Evolutionary conservation across 169 alveolate genomes (phyloP), one percentile per base, ranked within the genome.

Genomic region (Cryptosporidium meleagridis): DNA sequence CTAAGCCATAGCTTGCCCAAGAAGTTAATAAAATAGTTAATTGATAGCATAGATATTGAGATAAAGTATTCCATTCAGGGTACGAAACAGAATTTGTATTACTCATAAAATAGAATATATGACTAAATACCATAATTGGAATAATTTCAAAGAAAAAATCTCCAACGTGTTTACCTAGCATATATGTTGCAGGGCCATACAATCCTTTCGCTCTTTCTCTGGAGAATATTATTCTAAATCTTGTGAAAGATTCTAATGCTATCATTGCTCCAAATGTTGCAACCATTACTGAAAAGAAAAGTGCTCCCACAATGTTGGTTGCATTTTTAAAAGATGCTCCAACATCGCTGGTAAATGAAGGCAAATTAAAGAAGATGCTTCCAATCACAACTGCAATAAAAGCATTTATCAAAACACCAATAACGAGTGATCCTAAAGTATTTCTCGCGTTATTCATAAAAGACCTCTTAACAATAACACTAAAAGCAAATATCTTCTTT

Each of bases 141-240:
- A 73, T 29, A 1, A 73, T n/a, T 21, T 73, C 70, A 55, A 73
- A 73, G 9, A 73, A 37, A 59, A 73, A 73, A 59, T 73, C 86
- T 1, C 71, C 86, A 52, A 73, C n/a, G 18, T 73, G 72, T 39
- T 73, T 73, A 21, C 72, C 71, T 16, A 73, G 7, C 59, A 73
- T 55, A 35, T 55, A 73, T 26, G 48, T 31, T 2, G 55, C 39
- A 16, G 86, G 44, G 26, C 86, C 86, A 37, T 73, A 73, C n/a
- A 73, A 44, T 4, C 71, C 71, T 21, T 73, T 73, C 14, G 86
- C 86, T 33, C 86, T 73, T 21, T 73, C 86, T 59, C 86, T 73
- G 14, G 70, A 33, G 29, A 73, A 73, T 73, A 73, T 55, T 10
- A 73, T 31, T 0, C 86, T 52, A 58, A 55, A 73, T 6, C 45